Conservation (phyloP, 2,329 filamentous ascomycete genomes). For the Sphaerulina vaccinii region DNA sequence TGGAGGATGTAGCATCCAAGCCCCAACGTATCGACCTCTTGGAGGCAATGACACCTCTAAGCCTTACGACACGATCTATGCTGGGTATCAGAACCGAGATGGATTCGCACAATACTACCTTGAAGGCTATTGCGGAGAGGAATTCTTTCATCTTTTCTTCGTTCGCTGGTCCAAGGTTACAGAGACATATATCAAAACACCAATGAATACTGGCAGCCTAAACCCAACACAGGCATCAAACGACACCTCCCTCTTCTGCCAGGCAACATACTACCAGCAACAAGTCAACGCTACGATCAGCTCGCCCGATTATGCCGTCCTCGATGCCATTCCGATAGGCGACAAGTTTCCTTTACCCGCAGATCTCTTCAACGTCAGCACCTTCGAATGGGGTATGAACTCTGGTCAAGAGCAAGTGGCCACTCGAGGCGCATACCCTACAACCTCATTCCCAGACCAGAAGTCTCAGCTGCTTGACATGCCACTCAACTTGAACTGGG, state of each 20-base stretch:
- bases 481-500: constrained; percentile 28
- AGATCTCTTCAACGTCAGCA: constrained; percentile 34
- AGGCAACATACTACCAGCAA: constrained; percentile 49
- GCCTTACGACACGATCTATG: constrained; percentile 40
- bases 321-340: constrained; percentile 20
- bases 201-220: background rate
- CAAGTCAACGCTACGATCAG: constrained; percentile 44
- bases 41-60: constrained; percentile 37
- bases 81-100: constrained; percentile 44
- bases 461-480: constrained; percentile 23
- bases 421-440: constrained; percentile 24
- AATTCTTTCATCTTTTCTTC: constrained; percentile 43
- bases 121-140: constrained; percentile 35
- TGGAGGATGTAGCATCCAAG: constrained; percentile 29
- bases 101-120: constrained; percentile 37
- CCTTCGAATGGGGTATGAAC: constrained; percentile 41
- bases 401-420: constrained; percentile 21
- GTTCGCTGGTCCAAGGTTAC: constrained; percentile 32
- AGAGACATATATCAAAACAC: background rate
- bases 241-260: constrained; percentile 45
- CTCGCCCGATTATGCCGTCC: constrained; percentile 25
- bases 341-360: constrained; percentile 29
- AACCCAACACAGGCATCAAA: constrained; percentile 10
- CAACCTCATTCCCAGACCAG: constrained; percentile 25
- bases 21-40: constrained; percentile 35